Base-by-base conservation (phyloP, 1,284 basidiomycete genomes). In the Fomitopsis palustris region DNA sequence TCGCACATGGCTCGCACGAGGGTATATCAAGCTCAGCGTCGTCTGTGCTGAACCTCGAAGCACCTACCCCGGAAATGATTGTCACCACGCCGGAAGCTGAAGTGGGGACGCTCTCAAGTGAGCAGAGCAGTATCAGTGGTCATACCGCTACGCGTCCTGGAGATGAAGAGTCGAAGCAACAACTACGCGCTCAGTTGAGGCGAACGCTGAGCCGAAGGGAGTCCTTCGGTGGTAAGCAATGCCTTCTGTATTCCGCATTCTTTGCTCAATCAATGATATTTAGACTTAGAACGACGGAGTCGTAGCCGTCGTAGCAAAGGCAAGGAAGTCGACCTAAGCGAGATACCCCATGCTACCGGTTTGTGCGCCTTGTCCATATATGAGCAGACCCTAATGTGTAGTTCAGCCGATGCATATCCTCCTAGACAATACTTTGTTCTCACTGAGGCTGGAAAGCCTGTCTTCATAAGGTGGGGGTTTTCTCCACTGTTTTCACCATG, bases 381-480 rank as follows among this genome's bases (percentile, higher is more conserved):
- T 5, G 9, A 33, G 47, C 7, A 23, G 23, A 3, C 12, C 39
- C 21, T 45, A 45, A 33, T 61, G 35, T 38, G 57, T 43, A 45
- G 23, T 42, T 29, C 61, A 73, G 74, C 62, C 37, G 75, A 81
- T 54, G 69, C 71, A 55, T 88, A 84, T 70, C 77, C 79, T 55
- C 84, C 83, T n/a, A 80, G 94, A 55, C 84, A 92, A 67, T 98
- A 96, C 72, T 96, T 92, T 68, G 85, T 97, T 10, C 80, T 97
- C n/a, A 97, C 94, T 0, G 87, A 95, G 64, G 95, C 96, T 23
- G 95, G 95, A 35, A 98, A 98, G 73, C 95, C 95, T 14, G 94
- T 97, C 16, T 96, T 92, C 70, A 81, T 87, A 25, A 92, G 90
- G 93, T 90, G 69, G 58, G 76, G 70, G 38, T 49, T 45, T 38